Evolutionary conservation across 2,329 filamentous ascomycete genomes (phyloP).

Genomic region (Colletotrichum cuscutae): DNA sequence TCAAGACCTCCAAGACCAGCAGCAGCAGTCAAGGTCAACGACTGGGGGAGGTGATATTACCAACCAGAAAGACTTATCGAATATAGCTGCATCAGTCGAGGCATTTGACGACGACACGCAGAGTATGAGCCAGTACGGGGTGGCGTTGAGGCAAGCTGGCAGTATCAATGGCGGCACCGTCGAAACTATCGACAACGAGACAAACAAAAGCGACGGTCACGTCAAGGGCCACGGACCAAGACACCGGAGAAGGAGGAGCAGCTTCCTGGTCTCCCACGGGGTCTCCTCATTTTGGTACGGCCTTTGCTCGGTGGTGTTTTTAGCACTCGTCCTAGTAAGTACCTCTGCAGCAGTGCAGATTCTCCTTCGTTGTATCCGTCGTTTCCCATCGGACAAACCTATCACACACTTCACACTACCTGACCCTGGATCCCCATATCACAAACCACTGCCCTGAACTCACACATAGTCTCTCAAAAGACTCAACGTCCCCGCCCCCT

Average conservation of each 20-base stretch:
- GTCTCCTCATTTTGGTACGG: slow-evolving; percentile 36
- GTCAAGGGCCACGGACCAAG: slow-evolving; percentile 1
- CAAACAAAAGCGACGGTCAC: background rate
- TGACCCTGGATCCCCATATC: too few species aligned
- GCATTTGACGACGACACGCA: background rate
- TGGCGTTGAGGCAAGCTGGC: slow-evolving; percentile 9
- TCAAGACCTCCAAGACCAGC: background rate
- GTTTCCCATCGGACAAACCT: background rate
- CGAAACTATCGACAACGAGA: background rate
- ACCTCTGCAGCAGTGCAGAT: slow-evolving; percentile 9
- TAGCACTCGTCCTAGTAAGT: slow-evolving; percentile 32
- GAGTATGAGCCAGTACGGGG: background rate
- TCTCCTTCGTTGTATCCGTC: background rate
- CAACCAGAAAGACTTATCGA: background rate
- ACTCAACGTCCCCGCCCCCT: background rate
- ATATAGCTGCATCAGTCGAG: background rate
- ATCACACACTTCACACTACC: too few species aligned
- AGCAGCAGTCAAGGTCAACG: background rate
- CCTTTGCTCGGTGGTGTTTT: slow-evolving; percentile 33
- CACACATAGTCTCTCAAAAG: background rate
- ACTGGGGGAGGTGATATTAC: background rate
- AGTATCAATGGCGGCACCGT: background rate
- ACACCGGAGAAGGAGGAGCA: slow-evolving; percentile 34
- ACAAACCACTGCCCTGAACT: background rate
- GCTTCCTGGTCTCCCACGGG: slow-evolving; percentile 35